Percentiles rank a stretch among this genome's conserved stretches.
Evolutionary conservation across 768 basidiomycete species (phyloP).

Genomic region (Nevesoporus exiguus): DNA sequence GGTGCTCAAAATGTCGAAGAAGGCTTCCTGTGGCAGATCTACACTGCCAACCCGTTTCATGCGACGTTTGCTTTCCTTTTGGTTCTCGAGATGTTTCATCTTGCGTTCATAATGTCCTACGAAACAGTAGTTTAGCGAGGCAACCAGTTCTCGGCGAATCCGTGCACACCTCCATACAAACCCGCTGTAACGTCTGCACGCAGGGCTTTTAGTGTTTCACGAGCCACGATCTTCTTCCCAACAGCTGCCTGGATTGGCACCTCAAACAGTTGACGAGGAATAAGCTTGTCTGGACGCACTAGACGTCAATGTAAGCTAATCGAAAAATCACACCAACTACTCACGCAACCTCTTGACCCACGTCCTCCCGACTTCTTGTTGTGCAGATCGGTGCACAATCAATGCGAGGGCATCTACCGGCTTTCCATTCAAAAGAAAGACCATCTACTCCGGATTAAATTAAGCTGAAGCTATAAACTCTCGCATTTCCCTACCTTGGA

Average conservation of each 20-base stretch:
- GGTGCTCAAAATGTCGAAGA: slow-evolving; percentile 82
- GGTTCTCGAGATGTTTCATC: slow-evolving; percentile 81
- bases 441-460: slow-evolving; percentile 54
- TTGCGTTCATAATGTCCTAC: slow-evolving; percentile 90
- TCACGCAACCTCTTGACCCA: slow-evolving; percentile 94
- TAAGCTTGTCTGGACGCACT: slow-evolving; percentile 67
- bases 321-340: slow-evolving; percentile 29
- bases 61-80: slow-evolving; percentile 88
- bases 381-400: slow-evolving; percentile 81
- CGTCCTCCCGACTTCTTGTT: slow-evolving; percentile 66
- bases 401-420: slow-evolving; percentile 92
- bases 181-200: slow-evolving; percentile 94
- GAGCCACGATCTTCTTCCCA: slow-evolving; percentile 82
- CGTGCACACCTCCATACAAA: slow-evolving; percentile 72
- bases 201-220: slow-evolving; percentile 82
- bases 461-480: not conserved
- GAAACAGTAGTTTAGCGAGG: not conserved
- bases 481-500: slow-evolving; percentile 59
- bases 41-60: slow-evolving; percentile 89
- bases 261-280: slow-evolving; percentile 90
- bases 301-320: not conserved
- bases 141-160: not conserved
- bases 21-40: slow-evolving; percentile 92
- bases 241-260: slow-evolving; percentile 93
- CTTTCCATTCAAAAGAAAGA: slow-evolving; percentile 83